Evolutionary conservation across 2,329 filamentous ascomycete genomes (phyloP), one percentile per base, ranked within the genome.

Genomic region (Talaromyces funiculosus): DNA sequence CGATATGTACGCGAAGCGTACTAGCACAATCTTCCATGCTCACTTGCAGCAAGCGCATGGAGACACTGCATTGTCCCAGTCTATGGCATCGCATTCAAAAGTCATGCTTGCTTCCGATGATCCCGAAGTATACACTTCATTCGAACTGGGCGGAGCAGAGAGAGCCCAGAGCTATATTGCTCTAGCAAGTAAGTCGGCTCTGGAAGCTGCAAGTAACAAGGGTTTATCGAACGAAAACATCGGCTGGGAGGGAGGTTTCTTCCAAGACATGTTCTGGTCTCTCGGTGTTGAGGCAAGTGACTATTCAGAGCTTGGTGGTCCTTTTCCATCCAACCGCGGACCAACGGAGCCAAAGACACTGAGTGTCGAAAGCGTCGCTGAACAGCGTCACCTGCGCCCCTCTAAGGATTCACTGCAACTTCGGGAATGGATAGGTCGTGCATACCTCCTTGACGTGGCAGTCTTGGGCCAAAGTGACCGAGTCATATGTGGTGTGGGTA

Each of bases 181-280:
- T 22, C 82, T 95, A 6, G 89, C 90, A 86, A 14, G 89, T 88
- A 65, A 96, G 84, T 56, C 91, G 82, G 54, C 81, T 82, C 61
- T 73, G n/a, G 67, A 67, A 16, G 63, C 64, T 22, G 65, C 58
- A n/a, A 53, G 22, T 12, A 49, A 56, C 12, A 26, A 16, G 54
- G 47, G 24, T 20, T 29, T 43, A 38, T 82, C 89, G 37, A 89
- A 92, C 62, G 87, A 92, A 69, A 84, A 86, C 1, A 86, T 90
- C 42, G 91, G 90, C 31, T 95, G 90, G 90, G 90, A 95, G 72
- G 90, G 91, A 18, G 91, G 91, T 1, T 96, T 95, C 78, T 95
- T 89, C 74, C 82, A 84, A 14, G 83, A 85, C 67, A 87, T 94
- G 75, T 95, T 95, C 74, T 92, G 89, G 85, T 88, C 86, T 55